These are phyloP conservation scores for Candida tammaniensis DNA, from an alignment of 805 yeast species.

Conservation along the genomic window DNA sequence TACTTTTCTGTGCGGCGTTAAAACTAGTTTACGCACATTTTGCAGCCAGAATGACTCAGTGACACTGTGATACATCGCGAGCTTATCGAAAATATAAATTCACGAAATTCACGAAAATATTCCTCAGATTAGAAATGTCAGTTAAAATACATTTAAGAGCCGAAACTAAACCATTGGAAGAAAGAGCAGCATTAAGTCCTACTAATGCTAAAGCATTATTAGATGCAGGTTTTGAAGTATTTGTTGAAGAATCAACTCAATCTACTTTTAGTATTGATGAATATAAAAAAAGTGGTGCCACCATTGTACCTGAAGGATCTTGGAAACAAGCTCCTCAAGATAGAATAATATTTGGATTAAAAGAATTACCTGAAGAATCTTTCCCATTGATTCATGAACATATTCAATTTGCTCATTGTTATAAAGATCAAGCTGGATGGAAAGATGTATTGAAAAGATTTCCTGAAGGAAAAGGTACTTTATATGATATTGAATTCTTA, in stretches of 20 bases:
- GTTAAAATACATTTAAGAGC: slow-evolving; percentile 79
- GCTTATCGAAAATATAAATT: no score
- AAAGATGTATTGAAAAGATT: slow-evolving; percentile 83
- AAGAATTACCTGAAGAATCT: slow-evolving; percentile 88
- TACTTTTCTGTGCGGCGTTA: no score
- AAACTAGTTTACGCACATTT: no score
- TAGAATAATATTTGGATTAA: slow-evolving; percentile 87
- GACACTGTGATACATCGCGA: no score
- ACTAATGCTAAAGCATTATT: slow-evolving; percentile 77
- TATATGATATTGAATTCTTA: slow-evolving; percentile 92
- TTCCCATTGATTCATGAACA: slow-evolving; percentile 96
- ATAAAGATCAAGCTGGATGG: slow-evolving; percentile 98
- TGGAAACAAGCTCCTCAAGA: slow-evolving; percentile 92
- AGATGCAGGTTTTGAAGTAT: slow-evolving; percentile 85
- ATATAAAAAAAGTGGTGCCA: slow-evolving; percentile 78
- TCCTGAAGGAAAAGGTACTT: slow-evolving; percentile 85
- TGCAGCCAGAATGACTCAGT: no score
- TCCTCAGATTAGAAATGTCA: slow-evolving; percentile 5
- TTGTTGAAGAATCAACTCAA: slow-evolving; percentile 83
- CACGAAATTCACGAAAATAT: no score
- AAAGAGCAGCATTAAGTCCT: slow-evolving; percentile 96
- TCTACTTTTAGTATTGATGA: slow-evolving; percentile 77
- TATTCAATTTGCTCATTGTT: slow-evolving; percentile 98
- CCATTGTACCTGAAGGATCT: slow-evolving; percentile 86
- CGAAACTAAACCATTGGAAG: slow-evolving; percentile 95